phyloP scores from a whole-genome alignment of 208 protist genomes.

The Leishmania turanica region DNA sequence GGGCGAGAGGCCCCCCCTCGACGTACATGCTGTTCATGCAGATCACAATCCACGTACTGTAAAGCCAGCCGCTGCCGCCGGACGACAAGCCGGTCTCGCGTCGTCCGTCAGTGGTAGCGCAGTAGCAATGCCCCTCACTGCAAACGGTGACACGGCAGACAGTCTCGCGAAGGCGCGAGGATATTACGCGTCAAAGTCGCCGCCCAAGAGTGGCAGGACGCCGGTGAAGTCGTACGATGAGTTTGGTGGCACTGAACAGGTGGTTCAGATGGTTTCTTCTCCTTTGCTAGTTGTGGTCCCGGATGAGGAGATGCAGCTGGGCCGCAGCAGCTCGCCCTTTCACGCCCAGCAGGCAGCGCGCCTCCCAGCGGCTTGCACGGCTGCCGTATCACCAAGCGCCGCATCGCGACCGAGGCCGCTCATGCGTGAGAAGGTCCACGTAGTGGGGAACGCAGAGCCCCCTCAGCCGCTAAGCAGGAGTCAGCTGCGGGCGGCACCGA shows the following conservation, averaged over 20 bases:
- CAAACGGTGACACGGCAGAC: background rate
- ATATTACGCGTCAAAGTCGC: background rate
- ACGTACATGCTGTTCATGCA: slow-evolving; percentile 11
- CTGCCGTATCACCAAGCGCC: background rate
- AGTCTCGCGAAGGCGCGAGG: background rate
- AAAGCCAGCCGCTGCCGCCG: background rate
- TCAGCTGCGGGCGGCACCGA: slow-evolving; percentile 43
- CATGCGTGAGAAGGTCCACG: slow-evolving; percentile 18
- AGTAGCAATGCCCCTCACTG: background rate
- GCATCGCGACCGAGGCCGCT: slow-evolving; percentile 16
- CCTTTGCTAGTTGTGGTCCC: background rate
- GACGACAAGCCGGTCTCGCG: no score
- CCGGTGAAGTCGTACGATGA: background rate
- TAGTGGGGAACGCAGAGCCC: slow-evolving; percentile 19
- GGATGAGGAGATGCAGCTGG: slow-evolving; percentile 2
- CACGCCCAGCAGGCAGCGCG: no score
- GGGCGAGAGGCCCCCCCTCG: slow-evolving; percentile 16
- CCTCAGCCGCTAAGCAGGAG: slow-evolving; percentile 40
- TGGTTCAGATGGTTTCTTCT: slow-evolving; percentile 8
- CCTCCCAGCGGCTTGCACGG: background rate
- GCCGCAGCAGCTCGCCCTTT: background rate
- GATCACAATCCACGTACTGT: background rate
- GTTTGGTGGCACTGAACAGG: background rate
- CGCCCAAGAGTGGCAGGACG: background rate
- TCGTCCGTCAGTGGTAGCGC: background rate